Percentiles rank a stretch among this genome's conserved stretches.
Evolutionary conservation across 2,329 filamentous ascomycete genomes (phyloP).

Genomic region (Dothidotthia symphoricarpi): DNA sequence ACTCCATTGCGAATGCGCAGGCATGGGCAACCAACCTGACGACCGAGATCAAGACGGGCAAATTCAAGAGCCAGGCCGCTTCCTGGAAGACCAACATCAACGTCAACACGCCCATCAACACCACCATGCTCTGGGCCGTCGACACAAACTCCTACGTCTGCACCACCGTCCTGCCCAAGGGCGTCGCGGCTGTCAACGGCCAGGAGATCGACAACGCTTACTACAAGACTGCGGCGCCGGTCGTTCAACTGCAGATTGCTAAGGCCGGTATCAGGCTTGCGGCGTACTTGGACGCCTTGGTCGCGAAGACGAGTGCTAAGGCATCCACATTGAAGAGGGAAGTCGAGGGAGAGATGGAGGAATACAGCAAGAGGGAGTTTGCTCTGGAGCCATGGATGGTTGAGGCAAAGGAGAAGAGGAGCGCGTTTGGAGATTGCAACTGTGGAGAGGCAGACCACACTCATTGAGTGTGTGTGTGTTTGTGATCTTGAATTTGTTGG

Average conservation of each 20-base stretch:
- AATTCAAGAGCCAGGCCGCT: slow-evolving; percentile 32
- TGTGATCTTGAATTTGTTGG: too few relatives aligned
- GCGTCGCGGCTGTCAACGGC: slow-evolving; percentile 35
- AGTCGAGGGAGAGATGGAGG: slow-evolving; percentile 7
- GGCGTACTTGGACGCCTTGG: slow-evolving; percentile 33
- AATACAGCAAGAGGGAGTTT: slow-evolving; percentile 15
- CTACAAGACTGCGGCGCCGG: slow-evolving; percentile 39
- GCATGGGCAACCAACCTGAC: slow-evolving; percentile 42
- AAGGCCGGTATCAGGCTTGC: slow-evolving; percentile 40
- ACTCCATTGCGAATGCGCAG: slow-evolving; percentile 39
- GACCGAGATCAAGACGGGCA: slow-evolving; percentile 41
- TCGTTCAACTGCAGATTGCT: slow-evolving; percentile 46
- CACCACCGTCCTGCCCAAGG: slow-evolving; percentile 43
- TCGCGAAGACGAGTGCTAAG: slow-evolving; percentile 17
- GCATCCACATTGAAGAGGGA: slow-evolving; percentile 8
- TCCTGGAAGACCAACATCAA: slow-evolving; percentile 42
- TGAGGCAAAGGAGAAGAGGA: slow-evolving; percentile 25
- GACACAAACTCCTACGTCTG: slow-evolving; percentile 48
- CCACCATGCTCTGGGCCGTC: slow-evolving; percentile 44
- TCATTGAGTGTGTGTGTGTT: slow-evolving; percentile 15
- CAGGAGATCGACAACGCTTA: slow-evolving; percentile 42
- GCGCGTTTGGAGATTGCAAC: slow-evolving; percentile 32
- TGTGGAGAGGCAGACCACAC: slow-evolving; percentile 20
- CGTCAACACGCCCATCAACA: slow-evolving; percentile 35
- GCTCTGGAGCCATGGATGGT: slow-evolving; percentile 30